These are phyloP conservation scores for Fusarium odoratissimum DNA, from an alignment of 2,329 filamentous ascomycete species.

Conservation along the genomic window DNA sequence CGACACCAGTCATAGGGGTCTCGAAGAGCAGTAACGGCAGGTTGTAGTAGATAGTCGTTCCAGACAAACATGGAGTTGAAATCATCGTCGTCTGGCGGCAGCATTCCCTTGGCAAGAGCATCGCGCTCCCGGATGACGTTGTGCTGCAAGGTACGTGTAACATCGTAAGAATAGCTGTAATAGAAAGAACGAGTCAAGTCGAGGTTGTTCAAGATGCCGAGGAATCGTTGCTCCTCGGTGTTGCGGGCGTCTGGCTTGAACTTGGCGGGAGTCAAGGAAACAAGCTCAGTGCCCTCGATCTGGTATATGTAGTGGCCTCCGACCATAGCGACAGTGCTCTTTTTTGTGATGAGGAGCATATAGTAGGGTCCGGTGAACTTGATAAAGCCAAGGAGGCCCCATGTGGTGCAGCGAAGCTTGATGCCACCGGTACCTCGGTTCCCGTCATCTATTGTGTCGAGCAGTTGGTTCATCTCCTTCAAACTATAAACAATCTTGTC, in stretches of 20 bases:
- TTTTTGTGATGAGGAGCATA: conserved; percentile 96
- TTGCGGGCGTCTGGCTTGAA: conserved; percentile 82
- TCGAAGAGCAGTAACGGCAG: conserved; percentile 75
- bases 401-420: conserved; percentile 88
- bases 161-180: conserved; percentile 98
- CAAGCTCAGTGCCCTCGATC: conserved; percentile 90
- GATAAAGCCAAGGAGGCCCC: conserved; percentile 95
- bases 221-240: conserved; percentile 88
- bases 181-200: conserved; percentile 94
- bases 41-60: conserved; percentile 90
- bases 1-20: conserved; percentile 96
- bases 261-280: conserved; percentile 83
- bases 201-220: conserved; percentile 89
- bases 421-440: conserved; percentile 92
- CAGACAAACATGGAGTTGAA: conserved; percentile 98
- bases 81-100: conserved; percentile 69
- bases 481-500: conserved; percentile 96
- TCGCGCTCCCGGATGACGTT: conserved; percentile 87
- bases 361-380: conserved; percentile 96
- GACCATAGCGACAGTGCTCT: conserved; percentile 94
- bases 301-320: conserved; percentile 97
- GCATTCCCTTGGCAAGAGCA: conserved; percentile 72
- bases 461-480: conserved; percentile 90
- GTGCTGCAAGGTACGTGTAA: conserved; percentile 90
- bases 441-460: conserved; percentile 94